Percentiles rank a stretch among this genome's conserved stretches.
These are phyloP conservation scores for Trichoderma citrinoviride DNA, from an alignment of 2,329 filamentous ascomycete species.

Conservation along the genomic window DNA sequence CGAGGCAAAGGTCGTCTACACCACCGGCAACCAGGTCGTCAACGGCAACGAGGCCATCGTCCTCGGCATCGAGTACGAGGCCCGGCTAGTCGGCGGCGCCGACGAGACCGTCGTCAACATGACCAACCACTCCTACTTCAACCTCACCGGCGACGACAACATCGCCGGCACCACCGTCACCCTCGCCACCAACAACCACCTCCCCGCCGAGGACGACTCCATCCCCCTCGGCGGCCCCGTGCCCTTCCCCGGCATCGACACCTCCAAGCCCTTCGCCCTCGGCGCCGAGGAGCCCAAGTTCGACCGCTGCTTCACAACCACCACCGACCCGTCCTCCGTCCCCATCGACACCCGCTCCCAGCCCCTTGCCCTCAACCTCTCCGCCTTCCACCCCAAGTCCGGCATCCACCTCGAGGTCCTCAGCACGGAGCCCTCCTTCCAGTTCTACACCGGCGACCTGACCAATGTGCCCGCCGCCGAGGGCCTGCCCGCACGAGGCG, in stretches of 20 bases:
- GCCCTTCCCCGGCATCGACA: slow-evolving; percentile 62
- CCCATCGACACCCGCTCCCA: slow-evolving; percentile 63
- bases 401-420: slow-evolving; percentile 80
- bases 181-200: slow-evolving; percentile 62
- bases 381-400: slow-evolving; percentile 70
- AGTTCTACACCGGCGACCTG: slow-evolving; percentile 90
- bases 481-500: slow-evolving; percentile 60
- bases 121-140: slow-evolving; percentile 90
- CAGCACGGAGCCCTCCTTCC: slow-evolving; percentile 93
- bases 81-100: slow-evolving; percentile 70
- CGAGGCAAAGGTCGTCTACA: slow-evolving; percentile 75
- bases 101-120: slow-evolving; percentile 91
- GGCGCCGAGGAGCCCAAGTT: slow-evolving; percentile 70
- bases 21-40: slow-evolving; percentile 63
- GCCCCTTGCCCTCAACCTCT: slow-evolving; percentile 65
- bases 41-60: slow-evolving; percentile 65
- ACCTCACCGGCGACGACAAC: slow-evolving; percentile 53
- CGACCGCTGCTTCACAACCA: slow-evolving; percentile 87
- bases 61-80: slow-evolving; percentile 86
- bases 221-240: slow-evolving; percentile 72
- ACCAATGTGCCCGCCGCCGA: slow-evolving; percentile 71
- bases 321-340: slow-evolving; percentile 57
- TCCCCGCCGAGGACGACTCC: slow-evolving; percentile 68
- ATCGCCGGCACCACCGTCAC: slow-evolving; percentile 63
- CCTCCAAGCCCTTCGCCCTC: slow-evolving; percentile 68